These are phyloP conservation scores for Bacterosira constricta DNA, from an alignment of 108 stramenopile species.

Conservation along the genomic window DNA sequence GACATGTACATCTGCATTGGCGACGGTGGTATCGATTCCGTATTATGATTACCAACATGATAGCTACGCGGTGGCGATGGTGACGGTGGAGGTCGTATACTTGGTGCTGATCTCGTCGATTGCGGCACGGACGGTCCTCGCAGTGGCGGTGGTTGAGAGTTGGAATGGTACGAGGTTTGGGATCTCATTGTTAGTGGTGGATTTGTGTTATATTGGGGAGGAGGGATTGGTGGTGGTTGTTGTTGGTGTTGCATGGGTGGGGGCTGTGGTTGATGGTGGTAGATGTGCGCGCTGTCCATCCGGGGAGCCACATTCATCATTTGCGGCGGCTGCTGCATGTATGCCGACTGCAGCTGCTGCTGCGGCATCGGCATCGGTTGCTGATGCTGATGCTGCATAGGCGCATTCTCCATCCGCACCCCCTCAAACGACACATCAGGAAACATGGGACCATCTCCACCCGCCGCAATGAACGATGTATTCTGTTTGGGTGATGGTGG, in stretches of 20 bases:
- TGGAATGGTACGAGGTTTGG: no score
- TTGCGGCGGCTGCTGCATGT: no score
- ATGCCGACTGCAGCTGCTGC: not conserved
- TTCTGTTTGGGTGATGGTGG: not conserved
- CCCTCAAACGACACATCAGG: slow-evolving; percentile 10
- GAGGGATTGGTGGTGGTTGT: not conserved
- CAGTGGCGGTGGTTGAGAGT: no score
- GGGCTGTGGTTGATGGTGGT: not conserved
- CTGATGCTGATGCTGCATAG: slow-evolving; percentile 3
- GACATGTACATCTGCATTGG: slow-evolving; percentile 14
- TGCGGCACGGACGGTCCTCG: no score
- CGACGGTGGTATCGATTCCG: slow-evolving; percentile 1
- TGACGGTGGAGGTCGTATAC: no score
- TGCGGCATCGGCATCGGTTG: not conserved
- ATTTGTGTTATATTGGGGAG: not conserved
- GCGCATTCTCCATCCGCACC: not conserved
- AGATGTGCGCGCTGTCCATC: no score
- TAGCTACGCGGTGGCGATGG: not conserved
- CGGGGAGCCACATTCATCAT: no score
- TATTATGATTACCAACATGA: not conserved
- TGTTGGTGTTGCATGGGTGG: not conserved
- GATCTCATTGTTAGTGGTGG: not conserved
- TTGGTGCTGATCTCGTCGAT: no score
- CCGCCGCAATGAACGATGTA: not conserved
- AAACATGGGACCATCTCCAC: slow-evolving; percentile 9